These are phyloP conservation scores for Paecilomyces dactylethromorphus DNA, from an alignment of 2,329 filamentous ascomycete genomes.

Conservation along the genomic window DNA sequence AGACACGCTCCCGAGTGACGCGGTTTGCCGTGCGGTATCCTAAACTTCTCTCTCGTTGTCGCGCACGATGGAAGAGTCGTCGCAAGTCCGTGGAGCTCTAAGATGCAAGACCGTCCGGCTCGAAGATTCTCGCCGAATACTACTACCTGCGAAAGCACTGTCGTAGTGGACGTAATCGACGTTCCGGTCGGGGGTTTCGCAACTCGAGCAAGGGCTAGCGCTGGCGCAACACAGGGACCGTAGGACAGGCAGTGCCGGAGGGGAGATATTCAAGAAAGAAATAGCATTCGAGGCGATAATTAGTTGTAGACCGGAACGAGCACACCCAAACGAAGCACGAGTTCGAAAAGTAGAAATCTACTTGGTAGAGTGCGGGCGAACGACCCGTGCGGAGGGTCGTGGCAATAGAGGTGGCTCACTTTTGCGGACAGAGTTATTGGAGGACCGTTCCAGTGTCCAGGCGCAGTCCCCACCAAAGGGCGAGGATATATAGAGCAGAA, in stretches of 20 bases:
- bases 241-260: background rate
- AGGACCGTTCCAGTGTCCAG: background rate
- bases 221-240: background rate
- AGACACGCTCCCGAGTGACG: background rate
- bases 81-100: background rate
- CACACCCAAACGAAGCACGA: background rate
- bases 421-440: background rate
- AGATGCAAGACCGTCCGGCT: background rate
- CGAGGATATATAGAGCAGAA: background rate
- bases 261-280: background rate
- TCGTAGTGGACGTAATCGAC: background rate
- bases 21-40: background rate
- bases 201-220: background rate
- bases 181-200: background rate
- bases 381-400: background rate
- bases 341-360: background rate
- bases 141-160: background rate
- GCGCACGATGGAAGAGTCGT: background rate
- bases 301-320: background rate
- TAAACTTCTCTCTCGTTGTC: background rate
- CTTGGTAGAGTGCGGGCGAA: background rate
- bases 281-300: background rate
- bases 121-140: background rate
- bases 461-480: background rate
- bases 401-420: background rate